Percentiles rank a stretch among this genome's conserved stretches.
phyloP scores from a whole-genome alignment of 1,284 basidiomycete genomes.

The Ustilago esculenta region DNA sequence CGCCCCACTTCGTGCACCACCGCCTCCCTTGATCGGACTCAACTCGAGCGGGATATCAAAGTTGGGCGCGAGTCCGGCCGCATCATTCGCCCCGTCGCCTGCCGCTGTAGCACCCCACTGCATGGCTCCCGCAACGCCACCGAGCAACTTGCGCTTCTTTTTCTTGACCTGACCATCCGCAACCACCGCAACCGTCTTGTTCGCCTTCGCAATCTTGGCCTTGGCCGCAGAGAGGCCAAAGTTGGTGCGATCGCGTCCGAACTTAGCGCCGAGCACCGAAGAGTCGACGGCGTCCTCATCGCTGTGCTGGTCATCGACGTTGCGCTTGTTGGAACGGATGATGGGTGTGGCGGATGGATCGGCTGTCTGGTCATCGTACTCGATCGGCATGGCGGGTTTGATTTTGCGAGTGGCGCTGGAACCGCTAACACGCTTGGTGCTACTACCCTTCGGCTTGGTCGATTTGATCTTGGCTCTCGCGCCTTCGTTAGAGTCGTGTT shows the following conservation, averaged over 20 bases:
- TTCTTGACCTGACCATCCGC: slow-evolving; percentile 26
- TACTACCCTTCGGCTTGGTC: slow-evolving; percentile 9
- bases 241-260: slow-evolving; percentile 42
- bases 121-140: slow-evolving; percentile 16
- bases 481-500: slow-evolving; percentile 15
- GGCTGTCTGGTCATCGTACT: slow-evolving; percentile 38
- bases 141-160: slow-evolving; percentile 44
- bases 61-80: slow-evolving; percentile 32
- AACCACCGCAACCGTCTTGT: neutral
- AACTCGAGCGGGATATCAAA: slow-evolving; percentile 44
- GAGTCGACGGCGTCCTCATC: slow-evolving; percentile 19
- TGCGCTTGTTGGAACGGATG: slow-evolving; percentile 32
- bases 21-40: slow-evolving; percentile 35
- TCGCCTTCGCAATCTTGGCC: slow-evolving; percentile 1
- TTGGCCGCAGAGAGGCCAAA: neutral
- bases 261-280: slow-evolving; percentile 19
- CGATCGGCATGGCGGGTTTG: slow-evolving; percentile 23
- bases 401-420: slow-evolving; percentile 1
- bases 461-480: slow-evolving; percentile 8
- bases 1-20: neutral
- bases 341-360: slow-evolving; percentile 46
- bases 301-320: slow-evolving; percentile 8
- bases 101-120: slow-evolving; percentile 20
- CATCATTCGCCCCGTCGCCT: slow-evolving; percentile 8
- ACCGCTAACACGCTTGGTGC: neutral